Base-by-base conservation (phyloP, 345 rosid species). In the Tarenaya hassleriana region DNA sequence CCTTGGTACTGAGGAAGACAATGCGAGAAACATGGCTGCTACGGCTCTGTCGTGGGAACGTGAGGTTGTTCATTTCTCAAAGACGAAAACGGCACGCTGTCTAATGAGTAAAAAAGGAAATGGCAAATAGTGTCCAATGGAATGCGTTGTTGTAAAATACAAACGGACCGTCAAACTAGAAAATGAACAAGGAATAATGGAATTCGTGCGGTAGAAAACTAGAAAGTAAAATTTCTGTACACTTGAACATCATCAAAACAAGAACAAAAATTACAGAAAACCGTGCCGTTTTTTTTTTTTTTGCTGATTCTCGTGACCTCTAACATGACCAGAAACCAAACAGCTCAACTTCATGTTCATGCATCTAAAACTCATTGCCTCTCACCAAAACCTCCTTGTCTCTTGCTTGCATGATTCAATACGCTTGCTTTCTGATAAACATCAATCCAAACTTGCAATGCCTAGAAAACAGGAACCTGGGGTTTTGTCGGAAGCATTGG, bases 161-260 rank as follows among this genome's bases (percentile, higher is more conserved):
- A 24, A 5, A 2, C 29, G 2, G 29, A 24, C 29, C 29, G 5
- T 24, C 3, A 24, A 24, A 24, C 29, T 24, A n/a, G 29, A 2
- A 24, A 24, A 24, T 24, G 5, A 2, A 24, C 4, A 40, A 40
- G 16, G 43, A 40, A 14, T n/a, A 12, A 40, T 3, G 16, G 13
- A 40, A 40, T n/a, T n/a, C n/a, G 4, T 5, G 7, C 1, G 7
- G 1, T 15, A 8, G 18, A 15, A 14, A 16, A 38, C 6, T 16
- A 24, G 8, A 1, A 43, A 16, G 41, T 55, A 61, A 52, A 41
- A 20, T 63, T n/a, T 50, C 62, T 56, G 41, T 64, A 63, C 68
- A 63, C 51, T 63, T 63, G 42, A 40, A 29, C 50, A 55, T 24
- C n/a, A 40, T 54, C 16, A 47, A 37, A 16, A 38, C 4, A 34